Evolutionary conservation across 2,329 filamentous ascomycete genomes (phyloP), one percentile per base, ranked within the genome.

Genomic region (Cercospora beticola): DNA sequence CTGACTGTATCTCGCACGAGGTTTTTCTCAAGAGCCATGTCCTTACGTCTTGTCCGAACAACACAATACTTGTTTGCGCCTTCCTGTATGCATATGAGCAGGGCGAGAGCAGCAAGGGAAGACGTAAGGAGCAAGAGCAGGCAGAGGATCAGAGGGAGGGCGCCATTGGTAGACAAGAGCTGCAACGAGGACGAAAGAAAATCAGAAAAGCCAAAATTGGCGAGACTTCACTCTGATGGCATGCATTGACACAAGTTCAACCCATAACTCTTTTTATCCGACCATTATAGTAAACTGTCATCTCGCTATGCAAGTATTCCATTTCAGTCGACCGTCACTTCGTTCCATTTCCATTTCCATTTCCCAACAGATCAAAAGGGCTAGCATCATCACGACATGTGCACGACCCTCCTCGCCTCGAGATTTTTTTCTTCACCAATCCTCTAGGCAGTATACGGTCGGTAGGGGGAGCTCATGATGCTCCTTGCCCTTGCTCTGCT

Each of bases 401-500:
- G 49, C 49, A 54, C 23, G 49, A 28, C 49, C 12, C 21, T 23
- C 49, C 23, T 26, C 49, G 21, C 49, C 6, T 28, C 21, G 21
- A 28, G 14, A 4, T 14, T 30, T 28, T 26, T 40, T 40, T 16
- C 2, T 14, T 6, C 14, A 2, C 5, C 49, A n/a, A 14, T 28
- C 12, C 1, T 26, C 46, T 54, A 64, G n/a, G 62, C 62, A 31
- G 62, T 64, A 40, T 56, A 56, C 49, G 49, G 49, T 26, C 46
- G 30, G 4, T 28, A 31, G 16, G 43, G 43, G 21, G 14, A 40
- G 46, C 62, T 36, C 7, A 36, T 21, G 14, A 21, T 57, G 30
- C 26, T 57, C 26, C 28, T 58, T 65, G 46, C 62, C 52, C 23
- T 58, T 65, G 33, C 36, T 59, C 23, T 49, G 62, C 52, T 43